Evolutionary conservation across 495 filamentous ascomycete genomes (phyloP).

Genomic region (Trypethelium eluteriae): DNA sequence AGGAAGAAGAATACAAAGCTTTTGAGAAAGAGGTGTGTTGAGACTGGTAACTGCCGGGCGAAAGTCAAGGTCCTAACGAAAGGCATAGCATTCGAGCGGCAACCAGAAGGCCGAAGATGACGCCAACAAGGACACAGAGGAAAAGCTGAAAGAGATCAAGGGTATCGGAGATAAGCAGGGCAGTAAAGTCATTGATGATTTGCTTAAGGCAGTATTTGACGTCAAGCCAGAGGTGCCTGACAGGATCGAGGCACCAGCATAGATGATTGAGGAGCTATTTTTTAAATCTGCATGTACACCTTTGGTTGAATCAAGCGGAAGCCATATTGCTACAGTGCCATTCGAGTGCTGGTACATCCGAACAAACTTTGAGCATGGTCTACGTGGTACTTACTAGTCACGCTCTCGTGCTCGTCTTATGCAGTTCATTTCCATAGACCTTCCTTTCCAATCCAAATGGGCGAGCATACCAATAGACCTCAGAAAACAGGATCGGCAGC

Average conservation of each 20-base stretch:
- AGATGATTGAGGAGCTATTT: neutral
- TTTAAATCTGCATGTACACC: too few relatives aligned
- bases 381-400: too few relatives aligned
- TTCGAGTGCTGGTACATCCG: too few relatives aligned
- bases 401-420: too few relatives aligned
- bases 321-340: too few relatives aligned
- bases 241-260: slow-evolving; percentile 27
- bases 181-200: slow-evolving; percentile 67
- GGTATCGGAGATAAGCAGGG: slow-evolving; percentile 68
- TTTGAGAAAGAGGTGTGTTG: slow-evolving; percentile 76
- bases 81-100: slow-evolving; percentile 67
- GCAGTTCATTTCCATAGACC: too few relatives aligned
- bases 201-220: slow-evolving; percentile 70
- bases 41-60: neutral
- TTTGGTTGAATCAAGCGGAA: too few relatives aligned
- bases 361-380: too few relatives aligned
- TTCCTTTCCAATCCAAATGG: too few relatives aligned
- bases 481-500: too few relatives aligned
- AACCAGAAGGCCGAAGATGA: slow-evolving; percentile 84
- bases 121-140: slow-evolving; percentile 72
- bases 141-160: slow-evolving; percentile 74
- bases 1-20: slow-evolving; percentile 91
- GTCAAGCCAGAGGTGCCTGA: slow-evolving; percentile 64
- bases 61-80: slow-evolving; percentile 5
- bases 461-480: too few relatives aligned